phyloP scores from a whole-genome alignment of 192 early-diverging fungal genomes.

The Obelidium mucronatum region DNA sequence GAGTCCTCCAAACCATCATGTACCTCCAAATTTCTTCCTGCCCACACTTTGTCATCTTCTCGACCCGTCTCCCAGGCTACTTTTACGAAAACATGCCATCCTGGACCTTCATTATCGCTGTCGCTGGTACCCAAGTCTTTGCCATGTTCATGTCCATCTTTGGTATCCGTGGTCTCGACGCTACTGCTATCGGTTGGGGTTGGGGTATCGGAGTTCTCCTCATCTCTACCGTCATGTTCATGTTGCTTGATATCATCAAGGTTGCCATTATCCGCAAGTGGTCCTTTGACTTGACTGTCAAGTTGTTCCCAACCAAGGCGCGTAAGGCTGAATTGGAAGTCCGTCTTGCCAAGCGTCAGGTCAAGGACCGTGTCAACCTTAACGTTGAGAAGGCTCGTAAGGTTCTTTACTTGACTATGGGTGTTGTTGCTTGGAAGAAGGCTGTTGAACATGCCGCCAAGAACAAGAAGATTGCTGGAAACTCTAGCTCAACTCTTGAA shows the following conservation, averaged over 20 bases:
- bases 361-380: conserved; percentile 26
- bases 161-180: conserved; percentile 51
- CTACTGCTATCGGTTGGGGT: conserved; percentile 60
- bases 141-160: conserved; percentile 91
- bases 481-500: background rate
- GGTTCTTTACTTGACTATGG: conserved; percentile 26
- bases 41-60: conserved; percentile 97
- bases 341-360: conserved; percentile 1
- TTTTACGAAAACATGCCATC: conserved; percentile 89
- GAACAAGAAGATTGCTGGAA: background rate
- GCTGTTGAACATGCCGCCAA: background rate
- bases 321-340: conserved; percentile 67
- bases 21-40: conserved; percentile 93
- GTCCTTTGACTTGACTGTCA: conserved; percentile 91
- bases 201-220: conserved; percentile 76
- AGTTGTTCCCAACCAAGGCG: conserved; percentile 73
- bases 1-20: conserved; percentile 84
- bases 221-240: conserved; percentile 81
- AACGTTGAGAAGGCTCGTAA: conserved; percentile 48
- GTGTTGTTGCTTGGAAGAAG: conserved; percentile 34
- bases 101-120: conserved; percentile 78
- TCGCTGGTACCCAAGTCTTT: conserved; percentile 89
- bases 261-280: conserved; percentile 81
- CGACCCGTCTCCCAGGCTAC: conserved; percentile 85
- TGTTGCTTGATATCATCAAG: conserved; percentile 90